Conservation (phyloP, 139 green algal genomes). For the Coelastrella sp. region DNA sequence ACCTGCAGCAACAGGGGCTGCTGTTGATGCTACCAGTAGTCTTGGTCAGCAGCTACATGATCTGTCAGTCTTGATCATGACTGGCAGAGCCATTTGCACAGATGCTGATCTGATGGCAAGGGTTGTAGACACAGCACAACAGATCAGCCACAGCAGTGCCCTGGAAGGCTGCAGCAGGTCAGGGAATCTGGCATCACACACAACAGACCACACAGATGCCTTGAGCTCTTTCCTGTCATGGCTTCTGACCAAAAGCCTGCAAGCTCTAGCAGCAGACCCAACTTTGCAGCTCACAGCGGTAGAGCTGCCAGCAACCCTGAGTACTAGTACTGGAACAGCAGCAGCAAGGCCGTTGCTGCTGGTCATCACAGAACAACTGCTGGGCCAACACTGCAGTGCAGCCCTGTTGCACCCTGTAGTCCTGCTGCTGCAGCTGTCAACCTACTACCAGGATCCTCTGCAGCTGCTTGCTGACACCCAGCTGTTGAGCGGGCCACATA, state of each 20-base stretch:
- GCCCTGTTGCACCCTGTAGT: background rate
- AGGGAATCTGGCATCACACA: too few species aligned
- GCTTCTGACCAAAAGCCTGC: background rate
- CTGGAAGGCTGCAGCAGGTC: too few species aligned
- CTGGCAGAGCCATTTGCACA: background rate
- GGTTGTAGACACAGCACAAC: background rate
- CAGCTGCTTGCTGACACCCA: background rate
- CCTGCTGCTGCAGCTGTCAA: conserved; percentile 12
- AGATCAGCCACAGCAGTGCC: too few species aligned
- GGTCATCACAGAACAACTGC: background rate
- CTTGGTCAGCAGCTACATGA: background rate
- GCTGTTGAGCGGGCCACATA: background rate
- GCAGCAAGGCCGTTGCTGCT: background rate
- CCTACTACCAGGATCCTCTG: background rate
- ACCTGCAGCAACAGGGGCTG: background rate
- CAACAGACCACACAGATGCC: too few species aligned
- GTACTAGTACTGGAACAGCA: too few species aligned
- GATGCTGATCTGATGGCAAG: background rate
- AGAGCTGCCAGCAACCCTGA: too few species aligned
- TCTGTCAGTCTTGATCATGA: background rate
- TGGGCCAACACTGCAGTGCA: background rate
- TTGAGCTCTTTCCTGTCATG: background rate
- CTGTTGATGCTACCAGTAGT: background rate
- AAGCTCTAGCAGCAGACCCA: background rate
- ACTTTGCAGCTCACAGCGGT: too few species aligned